Conservation (phyloP, 148 eudicot species). For the Fagopyrum homotropicum region DNA sequence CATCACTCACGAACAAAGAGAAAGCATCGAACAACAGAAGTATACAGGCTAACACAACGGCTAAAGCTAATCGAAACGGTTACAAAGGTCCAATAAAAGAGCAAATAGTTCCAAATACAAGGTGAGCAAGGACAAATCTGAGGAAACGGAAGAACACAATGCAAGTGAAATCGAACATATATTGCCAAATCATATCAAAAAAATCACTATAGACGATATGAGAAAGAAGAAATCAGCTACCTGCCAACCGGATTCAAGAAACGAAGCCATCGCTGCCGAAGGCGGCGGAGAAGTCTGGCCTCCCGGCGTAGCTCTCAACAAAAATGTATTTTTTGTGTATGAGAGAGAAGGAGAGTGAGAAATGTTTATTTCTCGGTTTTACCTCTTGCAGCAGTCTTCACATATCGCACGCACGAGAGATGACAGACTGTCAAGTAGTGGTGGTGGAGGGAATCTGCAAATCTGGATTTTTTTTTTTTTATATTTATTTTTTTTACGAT, state of each 20-base stretch:
- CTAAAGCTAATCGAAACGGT: background rate
- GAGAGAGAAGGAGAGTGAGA: conserved; percentile 15
- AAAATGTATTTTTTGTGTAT: background rate
- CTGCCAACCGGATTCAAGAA: conserved; percentile 61
- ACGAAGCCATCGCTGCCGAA: conserved; percentile 39
- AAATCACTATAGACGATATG: background rate
- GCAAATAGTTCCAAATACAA: conserved; percentile 2
- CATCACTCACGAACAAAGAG: background rate
- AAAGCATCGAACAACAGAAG: background rate
- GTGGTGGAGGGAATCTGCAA: conserved; percentile 44
- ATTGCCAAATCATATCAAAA: background rate
- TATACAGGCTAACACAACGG: background rate
- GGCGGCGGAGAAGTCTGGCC: conserved; percentile 16
- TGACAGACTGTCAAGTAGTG: conserved; percentile 13
- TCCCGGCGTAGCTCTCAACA: background rate
- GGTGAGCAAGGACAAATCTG: background rate
- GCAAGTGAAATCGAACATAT: conserved; percentile 2
- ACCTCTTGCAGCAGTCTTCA: background rate
- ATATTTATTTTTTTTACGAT: background rate
- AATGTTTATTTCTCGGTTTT: background rate
- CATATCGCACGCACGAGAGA: conserved; percentile 8
- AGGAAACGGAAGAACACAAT: background rate
- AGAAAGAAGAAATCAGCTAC: conserved; percentile 20
- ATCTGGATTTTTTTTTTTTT: conserved; percentile 62
- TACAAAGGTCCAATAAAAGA: background rate